Evolutionary conservation across 176 grass and related monocot species (phyloP), one percentile per base, ranked within the genome.

Genomic region (Tillandsia fasciculata): DNA sequence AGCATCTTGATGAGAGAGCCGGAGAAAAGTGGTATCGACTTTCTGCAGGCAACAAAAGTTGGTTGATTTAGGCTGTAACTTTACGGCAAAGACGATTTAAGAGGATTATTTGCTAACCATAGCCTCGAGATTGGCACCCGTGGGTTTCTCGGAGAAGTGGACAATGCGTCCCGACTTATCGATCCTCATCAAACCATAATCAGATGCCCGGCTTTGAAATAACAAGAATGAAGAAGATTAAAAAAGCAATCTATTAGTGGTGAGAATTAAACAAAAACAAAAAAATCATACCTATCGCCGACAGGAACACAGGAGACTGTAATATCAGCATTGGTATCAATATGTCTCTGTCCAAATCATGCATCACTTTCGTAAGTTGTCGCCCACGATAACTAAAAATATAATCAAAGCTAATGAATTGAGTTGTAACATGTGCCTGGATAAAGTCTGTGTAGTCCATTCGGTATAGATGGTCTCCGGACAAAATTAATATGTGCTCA

Each of bases 391-490:
- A 27, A 9, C 11, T 4, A 2, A 71, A 71, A 73, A n/a, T 4
- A 22, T 13, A 22, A 50, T 10, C 48, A 70, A 49, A 42, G 10
- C 33, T 22, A 8, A 63, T 56, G 5, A 70, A 63, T 10, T 20
- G 48, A 68, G 15, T 29, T 65, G 51, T 17, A 15, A 59, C 66
- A 69, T 81, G 72, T 81, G 72, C 89, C 85, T 88, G 79, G 14
- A 92, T 72, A 48, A 92, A 73, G 13, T 92, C 80, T 82, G 88
- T 88, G 76, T 88, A 92, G 28, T 92, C 79, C 89, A 92, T 92
- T 1, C 85, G 89, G 28, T 92, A 88, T 23, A 92, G 64, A n/a
- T 92, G 89, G 70, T 92, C 89, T 1, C 89, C 89, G 13, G 73
- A 88, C 76, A 92, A 78, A 79, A 92, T 85, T 22, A 92, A 28